Conservation (phyloP, 2,329 filamentous ascomycete species). For the Fusarium gaditjirri region DNA sequence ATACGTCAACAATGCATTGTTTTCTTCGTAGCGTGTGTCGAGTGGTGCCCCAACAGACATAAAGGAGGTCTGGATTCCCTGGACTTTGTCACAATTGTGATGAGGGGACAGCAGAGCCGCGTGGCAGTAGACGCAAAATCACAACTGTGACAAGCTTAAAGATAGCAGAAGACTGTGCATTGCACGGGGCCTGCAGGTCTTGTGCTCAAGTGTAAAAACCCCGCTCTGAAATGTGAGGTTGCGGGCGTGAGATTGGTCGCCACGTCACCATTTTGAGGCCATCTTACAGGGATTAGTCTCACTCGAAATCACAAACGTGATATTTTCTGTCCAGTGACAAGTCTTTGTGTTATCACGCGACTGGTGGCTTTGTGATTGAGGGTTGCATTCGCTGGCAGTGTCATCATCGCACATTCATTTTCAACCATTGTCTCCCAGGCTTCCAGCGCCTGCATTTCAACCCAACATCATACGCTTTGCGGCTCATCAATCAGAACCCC, state of each 20-base stretch:
- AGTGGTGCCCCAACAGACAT: not conserved
- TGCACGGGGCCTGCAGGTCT: not conserved
- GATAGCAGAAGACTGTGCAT: not conserved
- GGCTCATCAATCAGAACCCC: not conserved
- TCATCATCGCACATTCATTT: not conserved
- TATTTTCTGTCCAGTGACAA: not conserved
- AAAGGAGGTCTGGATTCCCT: not conserved
- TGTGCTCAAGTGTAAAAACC: not conserved
- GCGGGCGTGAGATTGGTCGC: not conserved
- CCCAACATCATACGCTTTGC: not conserved
- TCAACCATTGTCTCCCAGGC: not conserved
- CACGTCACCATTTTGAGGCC: slow-evolving; percentile 7
- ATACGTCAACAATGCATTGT: not conserved
- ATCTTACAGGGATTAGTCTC: not conserved
- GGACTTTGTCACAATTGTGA: not conserved
- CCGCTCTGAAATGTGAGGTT: not conserved
- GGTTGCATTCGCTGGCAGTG: not conserved
- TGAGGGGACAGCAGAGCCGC: not conserved
- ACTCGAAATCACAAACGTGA: slow-evolving; percentile 1
- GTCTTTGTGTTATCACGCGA: not conserved
- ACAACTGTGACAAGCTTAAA: not conserved
- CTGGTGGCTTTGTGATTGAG: not conserved
- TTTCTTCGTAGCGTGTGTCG: not conserved
- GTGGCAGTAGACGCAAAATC: not conserved
- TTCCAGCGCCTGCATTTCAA: not conserved